Conservation (phyloP, 495 filamentous ascomycete species). For the Glonium stellatum region DNA sequence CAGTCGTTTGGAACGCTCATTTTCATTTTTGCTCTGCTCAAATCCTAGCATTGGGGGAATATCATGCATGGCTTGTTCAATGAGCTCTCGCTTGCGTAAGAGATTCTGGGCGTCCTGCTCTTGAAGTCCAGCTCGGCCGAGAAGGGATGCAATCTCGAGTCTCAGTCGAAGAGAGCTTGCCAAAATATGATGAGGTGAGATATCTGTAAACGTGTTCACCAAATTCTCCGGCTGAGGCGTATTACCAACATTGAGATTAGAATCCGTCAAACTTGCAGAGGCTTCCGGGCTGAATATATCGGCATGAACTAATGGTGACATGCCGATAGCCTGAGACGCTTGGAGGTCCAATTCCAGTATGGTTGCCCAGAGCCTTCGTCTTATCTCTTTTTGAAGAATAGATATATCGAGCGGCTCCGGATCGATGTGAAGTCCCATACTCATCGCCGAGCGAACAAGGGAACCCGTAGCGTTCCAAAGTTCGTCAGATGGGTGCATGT, state of each 20-base stretch:
- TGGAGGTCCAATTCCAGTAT: not conserved
- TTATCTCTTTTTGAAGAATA: not conserved
- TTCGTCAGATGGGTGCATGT: not conserved
- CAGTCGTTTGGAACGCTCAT: too few species aligned
- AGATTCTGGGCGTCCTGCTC: too few species aligned
- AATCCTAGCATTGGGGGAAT: too few species aligned
- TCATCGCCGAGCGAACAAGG: not conserved
- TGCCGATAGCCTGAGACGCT: not conserved
- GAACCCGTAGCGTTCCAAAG: not conserved
- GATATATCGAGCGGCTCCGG: not conserved
- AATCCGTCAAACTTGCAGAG: not conserved
- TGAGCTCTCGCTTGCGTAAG: too few species aligned
- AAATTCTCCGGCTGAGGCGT: too few species aligned
- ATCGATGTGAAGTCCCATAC: not conserved
- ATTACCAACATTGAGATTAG: not conserved
- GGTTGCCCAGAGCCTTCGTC: not conserved
- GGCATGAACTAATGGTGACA: not conserved
- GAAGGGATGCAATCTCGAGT: too few species aligned
- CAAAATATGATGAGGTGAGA: not conserved
- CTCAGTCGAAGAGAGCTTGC: too few species aligned
- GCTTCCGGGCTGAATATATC: not conserved
- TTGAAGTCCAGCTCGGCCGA: too few species aligned
- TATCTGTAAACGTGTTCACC: too few species aligned
- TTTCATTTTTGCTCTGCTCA: too few species aligned
- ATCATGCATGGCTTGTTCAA: too few species aligned